Evolutionary conservation across 768 basidiomycete species (phyloP), one percentile per base, ranked within the genome.

Genomic region (Mycena galericulata): DNA sequence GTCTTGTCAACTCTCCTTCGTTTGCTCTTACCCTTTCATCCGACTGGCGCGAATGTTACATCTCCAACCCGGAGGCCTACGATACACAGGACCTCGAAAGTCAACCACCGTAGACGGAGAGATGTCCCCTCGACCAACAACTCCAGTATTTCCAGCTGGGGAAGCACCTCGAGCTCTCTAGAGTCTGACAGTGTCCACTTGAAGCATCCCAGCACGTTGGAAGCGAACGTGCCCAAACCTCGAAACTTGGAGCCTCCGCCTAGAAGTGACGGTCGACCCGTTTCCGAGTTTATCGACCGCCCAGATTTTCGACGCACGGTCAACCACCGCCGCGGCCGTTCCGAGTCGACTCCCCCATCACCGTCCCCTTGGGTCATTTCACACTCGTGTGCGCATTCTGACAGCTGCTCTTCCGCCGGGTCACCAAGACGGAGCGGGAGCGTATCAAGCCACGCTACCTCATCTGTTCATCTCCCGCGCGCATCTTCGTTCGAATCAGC

Each of bases 341-440:
- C 69, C 30, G 70, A 61, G 17, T 71, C 70, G 14, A 60, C 70
- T 4, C 70, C 70, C 17, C 70, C 70, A 29, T 67, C 70, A 3
- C 70, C 70, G 2, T n/a, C 58, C 4, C 66, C 66, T 38, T 67
- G 70, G 69, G 64, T 38, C 12, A 30, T 36, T 18, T 62, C 65
- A 15, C 56, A 67, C n/a, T 11, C 49, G 5, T 8, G 14, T 29
- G 17, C 29, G 36, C 26, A 41, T 34, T 27, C 29, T 20, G 6
- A 49, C 9, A 26, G 27, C 29, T 55, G 30, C n/a, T 9, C 43
- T n/a, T 50, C 55, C 27, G 36, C 47, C 36, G 64, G 58, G 32
- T 7, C 5, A 30, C 29, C 29, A 10, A 15, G 8, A 45, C 30
- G 18, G 30, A 51, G 6, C 24, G 47, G 29, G 50, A 51, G 49